A percentile compares a stretch with the other conserved stretches of the same genome.
Conservation (phyloP, 768 basidiomycete species). For the Termitomyces sp. region DNA sequence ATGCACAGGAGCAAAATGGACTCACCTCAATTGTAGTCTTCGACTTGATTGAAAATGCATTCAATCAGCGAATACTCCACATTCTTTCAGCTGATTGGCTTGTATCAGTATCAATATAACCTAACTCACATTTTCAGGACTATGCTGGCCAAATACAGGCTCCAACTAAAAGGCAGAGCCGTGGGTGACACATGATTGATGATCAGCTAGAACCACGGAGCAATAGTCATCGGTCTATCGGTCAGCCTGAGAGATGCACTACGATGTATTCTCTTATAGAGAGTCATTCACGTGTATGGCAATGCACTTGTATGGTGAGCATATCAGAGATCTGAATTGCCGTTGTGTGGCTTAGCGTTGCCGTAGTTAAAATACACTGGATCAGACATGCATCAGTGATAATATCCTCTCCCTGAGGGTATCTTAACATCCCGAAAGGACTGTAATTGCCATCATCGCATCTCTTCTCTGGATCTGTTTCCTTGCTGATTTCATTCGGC, state of each 20-base stretch:
- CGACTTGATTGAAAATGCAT: neutral
- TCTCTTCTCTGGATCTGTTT: neutral
- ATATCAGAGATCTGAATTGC: neutral
- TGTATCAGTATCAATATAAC: no score
- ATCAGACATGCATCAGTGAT: neutral
- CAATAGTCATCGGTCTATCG: neutral
- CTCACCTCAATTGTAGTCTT: no score
- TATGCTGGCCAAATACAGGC: no score
- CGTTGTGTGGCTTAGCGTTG: neutral
- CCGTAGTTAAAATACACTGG: neutral
- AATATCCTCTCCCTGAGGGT: neutral
- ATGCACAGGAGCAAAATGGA: neutral
- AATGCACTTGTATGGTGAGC: neutral
- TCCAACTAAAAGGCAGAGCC: neutral
- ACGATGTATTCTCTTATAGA: neutral
- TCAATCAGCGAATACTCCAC: neutral
- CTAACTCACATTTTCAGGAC: no score
- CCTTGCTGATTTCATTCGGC: neutral
- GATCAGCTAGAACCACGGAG: neutral
- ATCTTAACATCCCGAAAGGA: neutral
- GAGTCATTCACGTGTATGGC: neutral
- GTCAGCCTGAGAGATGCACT: neutral
- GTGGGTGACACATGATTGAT: neutral
- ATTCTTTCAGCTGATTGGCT: neutral
- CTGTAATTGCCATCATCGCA: neutral